A percentile compares a stretch with the other conserved stretches of the same genome.
Conservation (phyloP, 176 grass and related monocot genomes). For the Eleusine indica region DNA sequence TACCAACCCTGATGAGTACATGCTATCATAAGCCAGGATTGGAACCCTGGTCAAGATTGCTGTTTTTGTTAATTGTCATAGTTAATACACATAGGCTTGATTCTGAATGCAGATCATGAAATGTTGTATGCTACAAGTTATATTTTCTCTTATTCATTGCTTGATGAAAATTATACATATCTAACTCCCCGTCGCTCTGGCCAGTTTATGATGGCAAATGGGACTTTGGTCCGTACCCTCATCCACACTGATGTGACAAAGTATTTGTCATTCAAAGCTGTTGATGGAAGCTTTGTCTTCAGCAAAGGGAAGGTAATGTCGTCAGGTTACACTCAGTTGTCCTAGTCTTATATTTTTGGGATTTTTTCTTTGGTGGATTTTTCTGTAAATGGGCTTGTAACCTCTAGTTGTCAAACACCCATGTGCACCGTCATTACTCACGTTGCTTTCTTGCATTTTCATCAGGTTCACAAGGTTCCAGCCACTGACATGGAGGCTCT, state of each 20-base stretch:
- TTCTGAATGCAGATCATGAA: constrained; percentile 31
- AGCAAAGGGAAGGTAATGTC: constrained; percentile 81
- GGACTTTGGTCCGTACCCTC: constrained; percentile 76
- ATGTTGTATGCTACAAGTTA: constrained; percentile 18
- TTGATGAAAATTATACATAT: constrained; percentile 25
- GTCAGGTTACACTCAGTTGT: constrained; percentile 14
- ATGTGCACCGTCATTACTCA: not conserved
- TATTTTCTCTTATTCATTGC: not conserved
- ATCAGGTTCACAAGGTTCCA: constrained; percentile 89
- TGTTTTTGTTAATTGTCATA: constrained; percentile 22
- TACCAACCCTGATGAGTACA: not conserved
- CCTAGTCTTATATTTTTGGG: constrained; percentile 16
- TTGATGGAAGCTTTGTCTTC: constrained; percentile 88
- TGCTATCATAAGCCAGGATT: constrained; percentile 7
- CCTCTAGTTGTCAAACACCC: not conserved
- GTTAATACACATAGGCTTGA: not conserved
- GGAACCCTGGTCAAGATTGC: not conserved
- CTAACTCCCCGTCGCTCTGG: constrained; percentile 23
- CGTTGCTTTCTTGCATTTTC: constrained; percentile 26
- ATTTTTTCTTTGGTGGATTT: constrained; percentile 14
- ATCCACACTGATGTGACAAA: constrained; percentile 88
- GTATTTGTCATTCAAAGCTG: constrained; percentile 85
- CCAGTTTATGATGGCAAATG: constrained; percentile 95
- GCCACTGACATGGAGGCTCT: constrained; percentile 90
- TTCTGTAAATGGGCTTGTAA: not conserved